Conservation (phyloP, 2,329 filamentous ascomycete genomes). For the Fusarium poae region DNA sequence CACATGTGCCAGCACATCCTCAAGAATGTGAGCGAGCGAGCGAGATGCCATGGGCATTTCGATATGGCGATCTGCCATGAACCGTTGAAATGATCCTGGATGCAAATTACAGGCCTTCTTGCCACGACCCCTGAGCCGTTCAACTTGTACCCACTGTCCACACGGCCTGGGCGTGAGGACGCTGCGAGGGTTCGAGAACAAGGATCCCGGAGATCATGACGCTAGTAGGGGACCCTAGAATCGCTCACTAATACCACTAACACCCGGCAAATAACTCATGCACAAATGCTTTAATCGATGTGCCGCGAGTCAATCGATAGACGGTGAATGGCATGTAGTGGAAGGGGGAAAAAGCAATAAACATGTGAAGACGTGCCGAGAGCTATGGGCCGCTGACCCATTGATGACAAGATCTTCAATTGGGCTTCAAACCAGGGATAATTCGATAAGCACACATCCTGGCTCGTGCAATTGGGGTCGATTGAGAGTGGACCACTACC, state of each 20-base stretch:
- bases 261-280: constrained; percentile 25
- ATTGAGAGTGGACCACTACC: background rate
- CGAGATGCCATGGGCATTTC: constrained; percentile 5
- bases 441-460: background rate
- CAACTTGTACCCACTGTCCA: constrained; percentile 1
- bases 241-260: constrained; percentile 16
- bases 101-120: constrained; percentile 32
- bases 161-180: constrained; percentile 15
- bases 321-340: background rate
- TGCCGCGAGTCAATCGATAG: constrained; percentile 7
- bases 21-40: background rate
- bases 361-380: constrained; percentile 8
- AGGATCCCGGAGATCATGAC: constrained; percentile 44
- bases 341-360: background rate
- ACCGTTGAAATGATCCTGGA: constrained; percentile 31
- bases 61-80: constrained; percentile 24
- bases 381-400: constrained; percentile 1
- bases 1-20: constrained; percentile 11
- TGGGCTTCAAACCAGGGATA: constrained; percentile 12
- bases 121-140: constrained; percentile 15
- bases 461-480: background rate
- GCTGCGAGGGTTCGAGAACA: constrained; percentile 34
- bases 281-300: constrained; percentile 11
- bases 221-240: constrained; percentile 37
- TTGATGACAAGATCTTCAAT: constrained; percentile 17